Conservation (phyloP, 306 rosid species). For the Cicer arietinum region DNA sequence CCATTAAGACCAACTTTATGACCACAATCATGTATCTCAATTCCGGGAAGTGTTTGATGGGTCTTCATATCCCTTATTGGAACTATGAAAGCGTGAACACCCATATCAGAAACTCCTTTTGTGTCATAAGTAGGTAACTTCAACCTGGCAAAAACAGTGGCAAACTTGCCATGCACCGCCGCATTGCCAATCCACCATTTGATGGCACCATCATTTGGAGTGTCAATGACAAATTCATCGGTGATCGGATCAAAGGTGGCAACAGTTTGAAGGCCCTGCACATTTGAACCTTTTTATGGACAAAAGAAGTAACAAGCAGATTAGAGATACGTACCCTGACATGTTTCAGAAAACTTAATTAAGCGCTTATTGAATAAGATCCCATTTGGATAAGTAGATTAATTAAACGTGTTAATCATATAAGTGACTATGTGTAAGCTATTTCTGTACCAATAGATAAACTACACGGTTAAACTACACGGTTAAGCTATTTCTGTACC, state of each 20-base stretch:
- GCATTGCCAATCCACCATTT: slow-evolving; percentile 99
- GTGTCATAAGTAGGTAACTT: slow-evolving; percentile 68
- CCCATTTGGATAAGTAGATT: no score
- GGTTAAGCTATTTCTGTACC: neutral
- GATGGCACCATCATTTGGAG: slow-evolving; percentile 97
- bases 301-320: slow-evolving; percentile 32
- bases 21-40: slow-evolving; percentile 97
- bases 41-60: slow-evolving; percentile 87
- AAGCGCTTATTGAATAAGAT: neutral
- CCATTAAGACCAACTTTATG: slow-evolving; percentile 95
- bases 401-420: neutral
- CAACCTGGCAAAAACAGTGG: slow-evolving; percentile 87
- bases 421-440: neutral
- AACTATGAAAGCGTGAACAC: slow-evolving; percentile 96
- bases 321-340: slow-evolving; percentile 17
- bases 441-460: neutral
- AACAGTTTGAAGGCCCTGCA: slow-evolving; percentile 90
- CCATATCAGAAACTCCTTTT: slow-evolving; percentile 85
- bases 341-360: neutral
- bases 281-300: slow-evolving; percentile 79
- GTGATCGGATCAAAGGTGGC: slow-evolving; percentile 87
- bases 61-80: slow-evolving; percentile 89
- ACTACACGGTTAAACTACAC: neutral
- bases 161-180: slow-evolving; percentile 97
- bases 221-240: slow-evolving; percentile 81